Evolutionary conservation across 2,329 filamentous ascomycete species (phyloP), one percentile per base, ranked within the genome.

Genomic region (Aspergillus sp.): DNA sequence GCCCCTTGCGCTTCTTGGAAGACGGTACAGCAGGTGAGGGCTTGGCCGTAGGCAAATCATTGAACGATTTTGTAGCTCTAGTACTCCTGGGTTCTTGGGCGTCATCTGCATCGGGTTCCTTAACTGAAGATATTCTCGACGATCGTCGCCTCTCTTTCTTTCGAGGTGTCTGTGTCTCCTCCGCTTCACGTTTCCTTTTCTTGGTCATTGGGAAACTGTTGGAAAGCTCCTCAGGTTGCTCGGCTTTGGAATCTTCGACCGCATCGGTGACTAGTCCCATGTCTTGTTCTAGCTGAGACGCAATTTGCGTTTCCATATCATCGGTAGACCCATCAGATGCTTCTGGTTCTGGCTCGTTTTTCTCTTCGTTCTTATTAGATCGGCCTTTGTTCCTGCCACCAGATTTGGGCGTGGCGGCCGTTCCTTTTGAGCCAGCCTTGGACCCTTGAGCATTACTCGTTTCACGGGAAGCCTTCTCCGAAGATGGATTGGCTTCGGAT

Each of bases 251-350:
- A 4, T 44, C 42, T 2, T 51, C 54, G 29, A 57, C 46, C 27
- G 57, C 43, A 49, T 68, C 63, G n/a, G 63, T 59, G 6, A 65
- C 65, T 26, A 63, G 50, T 35, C 67, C 67, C 34, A 73, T 53
- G 47, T 72, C 70, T 46, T 71, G 66, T 42, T 66, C 68, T 5
- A 73, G 55, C 47, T 73, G 70, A 13, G 70, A 72, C 8, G 68
- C 69, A 44, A 69, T 64, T 45, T 72, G 66, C 9, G 63, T 60
- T 37, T 73, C 69, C 46, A 69, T 58, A 28, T 72, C 66, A 45
- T 72, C 67, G 33, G 19, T 19, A 19, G 19, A 19, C 19, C 19
- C 39, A 1, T 42, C 38, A 6, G 30, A 39, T n/a, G 46, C 11
- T 9, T 13, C 28, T 4, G 39, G 7, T 8, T n/a, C 10, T 7